A percentile compares a stretch with the other conserved stretches of the same genome.
Conservation (phyloP, 2,329 filamentous ascomycete species). For the Didymella pomorum region DNA sequence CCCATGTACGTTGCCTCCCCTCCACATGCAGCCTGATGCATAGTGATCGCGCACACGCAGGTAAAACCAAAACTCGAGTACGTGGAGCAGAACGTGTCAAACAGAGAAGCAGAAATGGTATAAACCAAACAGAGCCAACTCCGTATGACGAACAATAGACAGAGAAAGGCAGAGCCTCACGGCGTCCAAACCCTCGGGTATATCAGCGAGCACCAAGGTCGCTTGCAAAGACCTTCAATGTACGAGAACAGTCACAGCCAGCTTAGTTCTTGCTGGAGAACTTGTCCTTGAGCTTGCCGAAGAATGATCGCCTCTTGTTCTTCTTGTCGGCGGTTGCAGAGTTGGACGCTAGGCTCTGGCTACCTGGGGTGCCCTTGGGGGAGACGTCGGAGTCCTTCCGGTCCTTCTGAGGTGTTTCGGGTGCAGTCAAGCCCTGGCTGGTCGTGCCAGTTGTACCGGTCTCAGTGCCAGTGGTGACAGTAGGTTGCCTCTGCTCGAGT, state of each 20-base stretch:
- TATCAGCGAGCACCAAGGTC: slow-evolving; percentile 34
- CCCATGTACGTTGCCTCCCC: slow-evolving; percentile 5
- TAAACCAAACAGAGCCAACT: slow-evolving; percentile 48
- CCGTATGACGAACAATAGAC: slow-evolving; percentile 40
- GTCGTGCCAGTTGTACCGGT: slow-evolving; percentile 40
- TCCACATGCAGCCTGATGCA: slow-evolving; percentile 18
- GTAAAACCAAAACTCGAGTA: slow-evolving; percentile 25
- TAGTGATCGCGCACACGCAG: neutral
- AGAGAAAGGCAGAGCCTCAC: slow-evolving; percentile 29
- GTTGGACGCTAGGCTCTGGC: slow-evolving; percentile 44
- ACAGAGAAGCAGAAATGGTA: slow-evolving; percentile 44
- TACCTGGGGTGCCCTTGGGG: slow-evolving; percentile 50
- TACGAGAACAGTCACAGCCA: slow-evolving; percentile 19
- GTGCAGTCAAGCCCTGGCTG: slow-evolving; percentile 37
- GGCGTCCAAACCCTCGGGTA: slow-evolving; percentile 28
- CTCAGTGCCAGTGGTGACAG: slow-evolving; percentile 52
- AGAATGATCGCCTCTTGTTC: slow-evolving; percentile 59
- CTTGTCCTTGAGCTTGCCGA: slow-evolving; percentile 60
- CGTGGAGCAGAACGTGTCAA: slow-evolving; percentile 31
- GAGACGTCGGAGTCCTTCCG: slow-evolving; percentile 41
- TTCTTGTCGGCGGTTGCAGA: slow-evolving; percentile 51
- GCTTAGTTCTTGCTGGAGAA: slow-evolving; percentile 45
- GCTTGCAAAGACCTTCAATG: slow-evolving; percentile 24
- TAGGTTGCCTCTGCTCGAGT: slow-evolving; percentile 50
- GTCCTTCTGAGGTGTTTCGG: slow-evolving; percentile 35